phyloP scores from a whole-genome alignment of 1,284 basidiomycete genomes.

The Flammula alnicola region DNA sequence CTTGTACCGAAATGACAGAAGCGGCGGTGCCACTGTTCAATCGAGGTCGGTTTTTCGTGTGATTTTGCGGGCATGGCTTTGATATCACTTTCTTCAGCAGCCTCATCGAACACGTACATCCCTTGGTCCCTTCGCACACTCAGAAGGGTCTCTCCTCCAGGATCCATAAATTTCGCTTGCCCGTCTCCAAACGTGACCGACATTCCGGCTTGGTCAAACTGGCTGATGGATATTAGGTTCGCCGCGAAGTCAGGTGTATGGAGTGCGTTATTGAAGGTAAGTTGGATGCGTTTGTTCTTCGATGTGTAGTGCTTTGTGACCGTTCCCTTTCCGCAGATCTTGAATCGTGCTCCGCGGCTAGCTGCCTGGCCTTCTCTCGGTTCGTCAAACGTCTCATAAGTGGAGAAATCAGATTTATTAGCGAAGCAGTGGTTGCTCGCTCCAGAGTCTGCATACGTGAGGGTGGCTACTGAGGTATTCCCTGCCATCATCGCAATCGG shows the following conservation, averaged over 20 bases:
- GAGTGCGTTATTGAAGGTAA: background rate
- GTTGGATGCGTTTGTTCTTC: background rate
- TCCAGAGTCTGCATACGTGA: background rate
- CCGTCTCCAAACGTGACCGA: background rate
- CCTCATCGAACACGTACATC: background rate
- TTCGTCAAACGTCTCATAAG: too few relatives aligned
- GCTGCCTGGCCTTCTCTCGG: too few relatives aligned
- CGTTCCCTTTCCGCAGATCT: background rate
- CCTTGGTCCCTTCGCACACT: background rate
- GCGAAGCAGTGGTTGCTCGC: slow-evolving; percentile 4
- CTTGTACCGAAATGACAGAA: too few relatives aligned
- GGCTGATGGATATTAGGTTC: slow-evolving; percentile 1
- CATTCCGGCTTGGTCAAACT: background rate
- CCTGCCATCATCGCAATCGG: too few relatives aligned
- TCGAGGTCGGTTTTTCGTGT: too few relatives aligned
- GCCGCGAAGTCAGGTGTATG: slow-evolving; percentile 1
- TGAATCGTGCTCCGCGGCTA: too few relatives aligned
- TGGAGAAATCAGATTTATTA: background rate
- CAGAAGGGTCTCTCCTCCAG: background rate
- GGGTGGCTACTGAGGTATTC: too few relatives aligned
- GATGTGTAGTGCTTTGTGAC: background rate
- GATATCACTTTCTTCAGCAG: too few relatives aligned
- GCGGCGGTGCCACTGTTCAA: too few relatives aligned
- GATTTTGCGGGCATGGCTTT: too few relatives aligned
- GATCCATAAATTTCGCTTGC: background rate